These are phyloP conservation scores for Azolla pinnata DNA, from an alignment of 75 land plant genomes.

Conservation along the genomic window DNA sequence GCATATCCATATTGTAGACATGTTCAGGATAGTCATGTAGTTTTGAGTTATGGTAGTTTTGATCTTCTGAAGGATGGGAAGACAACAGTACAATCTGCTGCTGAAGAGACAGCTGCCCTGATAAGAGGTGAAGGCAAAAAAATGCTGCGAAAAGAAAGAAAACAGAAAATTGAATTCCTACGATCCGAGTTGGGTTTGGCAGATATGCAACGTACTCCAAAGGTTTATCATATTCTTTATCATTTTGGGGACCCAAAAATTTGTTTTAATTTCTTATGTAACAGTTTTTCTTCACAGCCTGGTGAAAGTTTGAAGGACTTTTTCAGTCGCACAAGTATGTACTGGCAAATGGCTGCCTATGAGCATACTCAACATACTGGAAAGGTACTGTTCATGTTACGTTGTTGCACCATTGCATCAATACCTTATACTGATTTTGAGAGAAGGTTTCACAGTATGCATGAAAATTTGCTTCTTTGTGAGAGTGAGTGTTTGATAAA, in stretches of 20 bases:
- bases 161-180: slow-evolving; percentile 81
- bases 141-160: slow-evolving; percentile 77
- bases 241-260: neutral
- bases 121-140: slow-evolving; percentile 76
- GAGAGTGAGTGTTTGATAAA: too few relatives aligned
- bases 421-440: too few relatives aligned
- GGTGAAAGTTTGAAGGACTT: slow-evolving; percentile 91
- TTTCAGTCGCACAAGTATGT: slow-evolving; percentile 73
- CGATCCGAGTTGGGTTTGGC: slow-evolving; percentile 90
- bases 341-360: slow-evolving; percentile 99
- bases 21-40: too few relatives aligned
- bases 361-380: slow-evolving; percentile 99
- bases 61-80: neutral
- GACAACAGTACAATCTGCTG: neutral
- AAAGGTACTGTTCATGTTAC: slow-evolving; percentile 40
- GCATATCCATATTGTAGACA: too few relatives aligned
- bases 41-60: too few relatives aligned
- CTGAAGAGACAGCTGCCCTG: slow-evolving; percentile 77
- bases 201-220: slow-evolving; percentile 85
- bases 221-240: slow-evolving; percentile 33
- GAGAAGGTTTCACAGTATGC: too few relatives aligned
- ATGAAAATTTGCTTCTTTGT: too few relatives aligned
- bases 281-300: slow-evolving; percentile 45
- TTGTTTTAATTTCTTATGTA: neutral
- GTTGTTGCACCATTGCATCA: too few relatives aligned